A percentile compares a stretch with the other conserved stretches of the same genome.
Evolutionary conservation across 768 basidiomycete genomes (phyloP).

Genomic region (Amanita rubescens): DNA sequence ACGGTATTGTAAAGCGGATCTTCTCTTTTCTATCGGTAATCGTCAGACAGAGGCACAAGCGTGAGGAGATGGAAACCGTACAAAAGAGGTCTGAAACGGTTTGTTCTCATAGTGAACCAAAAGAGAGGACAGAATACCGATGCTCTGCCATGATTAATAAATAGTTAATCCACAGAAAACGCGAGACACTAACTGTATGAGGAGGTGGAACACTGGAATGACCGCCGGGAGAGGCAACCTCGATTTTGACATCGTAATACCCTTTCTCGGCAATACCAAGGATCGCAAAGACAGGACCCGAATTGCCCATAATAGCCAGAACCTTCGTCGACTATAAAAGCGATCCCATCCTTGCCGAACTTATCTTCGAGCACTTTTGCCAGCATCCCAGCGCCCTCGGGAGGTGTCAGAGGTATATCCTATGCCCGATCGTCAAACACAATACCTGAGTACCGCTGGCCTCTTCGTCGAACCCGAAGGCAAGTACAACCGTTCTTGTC

Average conservation of each 20-base stretch:
- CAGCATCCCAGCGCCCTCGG: constrained; percentile 49
- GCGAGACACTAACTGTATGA: constrained; percentile 55
- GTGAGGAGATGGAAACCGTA: constrained; percentile 17
- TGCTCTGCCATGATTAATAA: constrained; percentile 42
- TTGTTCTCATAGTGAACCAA: constrained; percentile 64
- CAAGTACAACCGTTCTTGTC: constrained; percentile 49
- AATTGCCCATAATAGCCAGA: constrained; percentile 50
- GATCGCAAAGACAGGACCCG: constrained; percentile 48
- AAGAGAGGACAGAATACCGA: constrained; percentile 71
- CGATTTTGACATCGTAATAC: constrained; percentile 51
- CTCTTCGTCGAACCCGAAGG: constrained; percentile 78
- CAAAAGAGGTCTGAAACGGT: constrained; percentile 48
- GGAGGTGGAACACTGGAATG: constrained; percentile 80
- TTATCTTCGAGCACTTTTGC: constrained; percentile 39
- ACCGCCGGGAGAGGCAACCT: constrained; percentile 66
- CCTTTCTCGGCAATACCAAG: constrained; percentile 75
- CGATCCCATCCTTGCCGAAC: constrained; percentile 68
- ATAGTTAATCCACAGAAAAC: background rate
- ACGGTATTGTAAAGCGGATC: constrained; percentile 54
- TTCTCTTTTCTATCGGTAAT: constrained; percentile 34
- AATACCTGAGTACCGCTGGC: constrained; percentile 40
- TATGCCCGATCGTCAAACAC: constrained; percentile 4
- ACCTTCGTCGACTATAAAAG: constrained; percentile 86
- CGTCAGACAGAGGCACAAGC: background rate
- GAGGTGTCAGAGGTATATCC: background rate